Evolutionary conservation across 495 filamentous ascomycete species (phyloP).

Genomic region (Aspergillus ostianus): DNA sequence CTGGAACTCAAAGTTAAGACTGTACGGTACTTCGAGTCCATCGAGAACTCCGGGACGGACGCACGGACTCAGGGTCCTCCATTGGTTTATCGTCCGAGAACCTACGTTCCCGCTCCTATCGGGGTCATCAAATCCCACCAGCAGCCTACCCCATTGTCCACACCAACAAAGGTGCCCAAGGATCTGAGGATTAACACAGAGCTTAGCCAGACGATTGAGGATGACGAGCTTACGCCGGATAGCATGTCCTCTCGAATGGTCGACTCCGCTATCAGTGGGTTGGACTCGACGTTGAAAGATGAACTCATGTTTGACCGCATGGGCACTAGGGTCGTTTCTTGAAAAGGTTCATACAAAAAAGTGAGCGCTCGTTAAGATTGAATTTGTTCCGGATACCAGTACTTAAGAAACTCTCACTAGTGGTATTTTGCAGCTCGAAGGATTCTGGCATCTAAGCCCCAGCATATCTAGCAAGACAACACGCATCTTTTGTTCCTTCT

Average conservation of each 20-base stretch:
- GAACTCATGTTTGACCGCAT: constrained; percentile 45
- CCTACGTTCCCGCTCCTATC: constrained; percentile 39
- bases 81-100: constrained; percentile 42
- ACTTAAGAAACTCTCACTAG: neutral
- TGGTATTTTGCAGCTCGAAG: neutral
- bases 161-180: constrained; percentile 37
- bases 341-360: constrained; percentile 14
- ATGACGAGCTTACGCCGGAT: constrained; percentile 61
- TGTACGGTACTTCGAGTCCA: constrained; percentile 66
- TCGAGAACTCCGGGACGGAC: constrained; percentile 58
- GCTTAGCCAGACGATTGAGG: constrained; percentile 36
- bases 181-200: constrained; percentile 48
- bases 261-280: constrained; percentile 49
- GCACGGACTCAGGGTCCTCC: constrained; percentile 56
- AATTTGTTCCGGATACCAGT: neutral
- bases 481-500: neutral
- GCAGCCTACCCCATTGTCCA: constrained; percentile 27
- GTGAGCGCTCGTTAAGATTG: neutral
- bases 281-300: constrained; percentile 40
- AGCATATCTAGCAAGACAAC: neutral
- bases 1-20: constrained; percentile 84
- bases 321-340: constrained; percentile 37
- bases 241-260: constrained; percentile 66
- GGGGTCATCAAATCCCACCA: constrained; percentile 25
- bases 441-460: neutral